Percentiles rank a stretch among this genome's conserved stretches.
These are phyloP conservation scores for Gastrolobium bilobum DNA, from an alignment of 306 rosid species.

Conservation along the genomic window DNA sequence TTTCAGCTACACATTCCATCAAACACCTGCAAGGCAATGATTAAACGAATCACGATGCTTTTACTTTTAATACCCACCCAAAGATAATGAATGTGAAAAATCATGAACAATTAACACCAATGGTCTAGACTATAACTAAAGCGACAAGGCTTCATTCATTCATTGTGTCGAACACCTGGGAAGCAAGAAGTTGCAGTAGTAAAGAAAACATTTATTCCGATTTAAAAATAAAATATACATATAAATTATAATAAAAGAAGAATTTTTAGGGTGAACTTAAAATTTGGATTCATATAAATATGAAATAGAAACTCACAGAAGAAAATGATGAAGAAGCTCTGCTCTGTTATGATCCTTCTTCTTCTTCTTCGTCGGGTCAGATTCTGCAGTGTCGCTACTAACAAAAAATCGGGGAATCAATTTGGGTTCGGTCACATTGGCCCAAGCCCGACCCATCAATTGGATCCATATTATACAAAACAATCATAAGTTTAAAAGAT, in stretches of 20 bases:
- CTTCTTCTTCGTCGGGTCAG: no score
- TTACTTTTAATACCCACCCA: background rate
- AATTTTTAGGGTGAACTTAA: background rate
- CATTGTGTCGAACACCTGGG: background rate
- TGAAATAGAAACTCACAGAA: no score
- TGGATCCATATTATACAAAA: no score
- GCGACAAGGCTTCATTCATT: background rate
- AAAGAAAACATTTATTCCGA: background rate
- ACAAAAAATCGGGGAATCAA: no score
- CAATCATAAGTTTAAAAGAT: no score
- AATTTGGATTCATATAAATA: background rate
- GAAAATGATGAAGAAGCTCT: no score
- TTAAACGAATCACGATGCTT: background rate
- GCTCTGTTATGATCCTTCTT: no score
- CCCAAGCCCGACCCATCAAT: no score
- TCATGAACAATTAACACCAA: constrained; percentile 2
- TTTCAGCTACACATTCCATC: constrained; percentile 57
- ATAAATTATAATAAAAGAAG: no score
- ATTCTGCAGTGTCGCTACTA: no score
- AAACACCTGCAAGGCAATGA: constrained; percentile 48
- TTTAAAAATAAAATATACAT: background rate
- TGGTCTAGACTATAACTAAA: background rate
- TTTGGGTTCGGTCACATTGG: no score
- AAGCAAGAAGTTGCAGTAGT: background rate
- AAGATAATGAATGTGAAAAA: background rate